Evolutionary conservation across 768 basidiomycete species (phyloP), one percentile per base, ranked within the genome.

Genomic region (Tulasnella sp.): DNA sequence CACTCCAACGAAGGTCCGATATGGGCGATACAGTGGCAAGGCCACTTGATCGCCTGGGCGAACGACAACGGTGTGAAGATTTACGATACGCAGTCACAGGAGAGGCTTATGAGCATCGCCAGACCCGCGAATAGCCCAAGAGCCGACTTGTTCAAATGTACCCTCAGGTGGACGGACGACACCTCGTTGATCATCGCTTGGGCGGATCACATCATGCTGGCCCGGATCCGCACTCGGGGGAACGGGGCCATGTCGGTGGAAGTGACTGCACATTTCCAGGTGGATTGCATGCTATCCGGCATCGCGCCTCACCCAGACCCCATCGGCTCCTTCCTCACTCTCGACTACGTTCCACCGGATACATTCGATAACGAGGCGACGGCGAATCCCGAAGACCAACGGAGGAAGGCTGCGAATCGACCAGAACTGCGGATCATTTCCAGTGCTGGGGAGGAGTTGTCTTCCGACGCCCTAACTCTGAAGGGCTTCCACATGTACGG

Each of bases 261-360:
- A 77, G 90, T 98, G 75, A 94, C 92, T 0, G 91, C 91, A 1
- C 89, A 92, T 44, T 94, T 98, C 80, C 90, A 94, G 77, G 83
- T 98, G 63, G 97, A 98, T 79, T 94, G 92, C 78, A 95, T 97
- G 93, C 87, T 98, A 44, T 87, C 95, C 1, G 95, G 95, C 26
- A 88, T 99, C 71, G 86, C 90, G 2, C 90, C 92, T 5, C 92
- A 94, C 79, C 86, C 87, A 1, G 82, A 84, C 62, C 79, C 83
- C 32, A 52, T 70, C 37, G 74, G 71, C 19, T 89, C 90, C 2
- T 93, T 94, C 79, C 85, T 99, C 70, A 82, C 97, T n/a, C 81
- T 98, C 71, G 91, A 94, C 0, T 98, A 95, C 78, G 87, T 87
- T 26, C 86, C 92, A 0, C 88, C 94, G 4, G 92, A 95, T 76